Evolutionary conservation across 2,329 filamentous ascomycete species (phyloP), one percentile per base, ranked within the genome.

Genomic region (Exophiala dermatitidis): DNA sequence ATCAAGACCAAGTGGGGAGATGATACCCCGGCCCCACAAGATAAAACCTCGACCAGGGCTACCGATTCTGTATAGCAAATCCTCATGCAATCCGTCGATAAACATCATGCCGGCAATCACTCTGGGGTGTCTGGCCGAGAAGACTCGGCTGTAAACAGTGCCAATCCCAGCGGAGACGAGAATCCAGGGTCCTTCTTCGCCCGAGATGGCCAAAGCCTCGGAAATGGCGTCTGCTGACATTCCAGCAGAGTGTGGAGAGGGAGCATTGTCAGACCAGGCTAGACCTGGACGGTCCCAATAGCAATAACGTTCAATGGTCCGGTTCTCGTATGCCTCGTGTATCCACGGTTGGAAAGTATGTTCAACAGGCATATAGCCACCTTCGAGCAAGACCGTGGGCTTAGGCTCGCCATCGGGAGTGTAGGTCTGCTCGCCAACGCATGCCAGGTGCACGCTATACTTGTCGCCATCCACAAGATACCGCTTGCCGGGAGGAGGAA

Each of bases 261-360:
- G 93, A 0, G 91, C 90, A 51, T 93, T 91, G 70, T 98, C 93
- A 44, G 82, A 82, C 84, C 89, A 95, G 4, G 80, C 91, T 52
- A 91, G 80, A 1, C 93, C 93, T 0, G 93, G 93, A 26, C 93
- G 85, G 67, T 98, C 93, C 62, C 88, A 90, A 70, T 95, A 96
- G 76, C 93, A 98, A 73, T 95, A 97, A 55, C 91, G 83, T 52
- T 77, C 75, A 63, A 98, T 93, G 43, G 85, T 87, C 37, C 88
- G 88, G 63, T 93, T 93, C 59, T 82, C 76, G 60, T 90, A 75
- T 1, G 86, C 83, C 51, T 83, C 77, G 54, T 90, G 82, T 7
- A 89, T 87, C 72, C 95, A 88, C 50, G 84, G 79, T 72, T 90
- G 86, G 51, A 98, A 77, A 4, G 85, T 82, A 62, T 86, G 75